Base-by-base conservation (phyloP, 352 stramenopile genomes). In the Globisporangium echinulatum region DNA sequence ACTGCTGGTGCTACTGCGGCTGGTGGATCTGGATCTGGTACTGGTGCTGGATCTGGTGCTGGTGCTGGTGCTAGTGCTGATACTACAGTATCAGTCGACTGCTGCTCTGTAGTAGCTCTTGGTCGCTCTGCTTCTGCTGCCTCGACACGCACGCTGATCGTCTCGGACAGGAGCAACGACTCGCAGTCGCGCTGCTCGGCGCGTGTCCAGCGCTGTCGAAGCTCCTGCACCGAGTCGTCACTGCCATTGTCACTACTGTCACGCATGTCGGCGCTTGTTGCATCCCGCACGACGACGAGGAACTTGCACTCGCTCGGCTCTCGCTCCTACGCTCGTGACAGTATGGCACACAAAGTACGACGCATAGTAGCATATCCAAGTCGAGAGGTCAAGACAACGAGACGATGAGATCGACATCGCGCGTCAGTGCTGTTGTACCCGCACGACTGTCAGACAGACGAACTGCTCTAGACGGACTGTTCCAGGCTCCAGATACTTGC, bases 251-350 rank as follows among this genome's bases (percentile, higher is more conserved):
- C 54, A 25, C 7, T 2, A 3, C 1, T 51, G 14, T n/a, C 11
- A 25, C 54, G 36, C 33, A 19, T 50, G 10, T 7, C 17, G 14
- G 13, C 19, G 6, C 39, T 39, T 25, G 14, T 13, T 17, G 69
- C 14, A 39, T 37, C 19, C 33, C 59, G 61, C 11, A 63, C 54
- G 4, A 63, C 48, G 0, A 81, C 37, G 25, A 85, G 53, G 8
- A 85, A 66, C 56, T 77, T 82, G 62, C 70, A 80, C 8, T 59
- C 63, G 13, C 51, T 58, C 7, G 69, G 6, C n/a, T 61, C 58
- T 14, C 11, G 38, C 49, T 81, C 68, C 59, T 79, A 49, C 10
- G 39, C 7, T 3, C 10, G 5, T n/a, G 39, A 13, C 11, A 25
- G 19, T 25, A 25, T 25, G 19, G 19, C 19, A 25, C 19, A 25